phyloP scores from a whole-genome alignment of 441 rosid species.

The Populus hybrid region DNA sequence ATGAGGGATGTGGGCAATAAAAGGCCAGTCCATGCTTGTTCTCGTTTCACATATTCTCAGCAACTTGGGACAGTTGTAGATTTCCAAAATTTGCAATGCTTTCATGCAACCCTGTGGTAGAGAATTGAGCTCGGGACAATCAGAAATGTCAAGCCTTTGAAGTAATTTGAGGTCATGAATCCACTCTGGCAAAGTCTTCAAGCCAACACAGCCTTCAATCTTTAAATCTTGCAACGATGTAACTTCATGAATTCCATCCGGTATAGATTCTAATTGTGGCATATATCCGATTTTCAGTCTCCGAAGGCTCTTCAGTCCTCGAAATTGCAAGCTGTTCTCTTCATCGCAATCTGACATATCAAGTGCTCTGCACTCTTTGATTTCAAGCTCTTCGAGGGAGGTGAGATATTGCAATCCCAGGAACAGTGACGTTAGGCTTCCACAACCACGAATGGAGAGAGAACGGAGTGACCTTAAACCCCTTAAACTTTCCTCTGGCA shows the following conservation, averaged over 20 bases:
- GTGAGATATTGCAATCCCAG: not conserved
- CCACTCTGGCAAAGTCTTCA: conserved; percentile 21
- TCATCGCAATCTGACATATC: conserved; percentile 7
- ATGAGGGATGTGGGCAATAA: too few species aligned
- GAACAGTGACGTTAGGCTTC: not conserved
- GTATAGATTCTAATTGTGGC: conserved; percentile 9
- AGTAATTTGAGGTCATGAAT: conserved; percentile 2
- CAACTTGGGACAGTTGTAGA: not conserved
- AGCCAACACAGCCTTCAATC: not conserved
- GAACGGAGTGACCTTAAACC: conserved; percentile 12
- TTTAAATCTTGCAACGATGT: not conserved
- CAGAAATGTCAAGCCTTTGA: conserved; percentile 10
- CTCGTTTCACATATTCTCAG: not conserved
- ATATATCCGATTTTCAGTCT: not conserved
- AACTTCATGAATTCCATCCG: conserved; percentile 7
- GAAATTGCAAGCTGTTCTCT: conserved; percentile 12
- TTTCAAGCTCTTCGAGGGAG: conserved; percentile 20
- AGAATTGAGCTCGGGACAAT: not conserved
- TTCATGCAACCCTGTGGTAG: not conserved
- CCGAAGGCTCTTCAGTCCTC: conserved; percentile 11
- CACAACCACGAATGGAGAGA: not conserved
- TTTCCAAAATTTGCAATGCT: not conserved
- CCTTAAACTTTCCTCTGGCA: conserved; percentile 15
- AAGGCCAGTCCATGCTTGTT: not conserved
- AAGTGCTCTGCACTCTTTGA: conserved; percentile 17